Conservation (phyloP, 768 basidiomycete species). For the Punctularia strigosozonata region DNA sequence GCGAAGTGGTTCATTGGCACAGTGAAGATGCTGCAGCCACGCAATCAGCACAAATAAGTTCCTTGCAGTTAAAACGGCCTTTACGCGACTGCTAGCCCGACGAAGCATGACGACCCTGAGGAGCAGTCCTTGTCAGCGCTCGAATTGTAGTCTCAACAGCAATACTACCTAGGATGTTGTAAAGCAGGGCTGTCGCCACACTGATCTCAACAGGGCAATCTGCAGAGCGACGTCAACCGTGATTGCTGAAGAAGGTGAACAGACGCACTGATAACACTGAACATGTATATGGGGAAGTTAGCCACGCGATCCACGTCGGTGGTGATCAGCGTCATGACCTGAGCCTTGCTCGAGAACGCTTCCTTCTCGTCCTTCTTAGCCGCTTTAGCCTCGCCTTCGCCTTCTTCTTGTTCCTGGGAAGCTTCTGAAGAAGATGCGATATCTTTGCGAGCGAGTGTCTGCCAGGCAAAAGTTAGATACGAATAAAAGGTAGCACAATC, state of each 20-base stretch:
- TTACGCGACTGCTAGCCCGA: constrained; percentile 70
- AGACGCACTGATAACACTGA: constrained; percentile 54
- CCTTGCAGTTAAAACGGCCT: too few relatives aligned
- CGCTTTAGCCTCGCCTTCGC: constrained; percentile 47
- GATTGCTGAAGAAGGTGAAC: neutral
- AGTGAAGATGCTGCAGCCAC: too few relatives aligned
- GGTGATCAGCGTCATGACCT: constrained; percentile 95
- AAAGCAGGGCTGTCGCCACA: constrained; percentile 67
- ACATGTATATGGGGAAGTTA: constrained; percentile 74
- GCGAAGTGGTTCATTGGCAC: constrained; percentile 77
- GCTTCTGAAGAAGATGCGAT: constrained; percentile 42
- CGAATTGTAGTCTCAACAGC: constrained; percentile 6
- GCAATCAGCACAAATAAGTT: too few relatives aligned
- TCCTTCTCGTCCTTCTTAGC: constrained; percentile 39
- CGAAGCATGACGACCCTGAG: constrained; percentile 55
- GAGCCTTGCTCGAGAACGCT: constrained; percentile 45
- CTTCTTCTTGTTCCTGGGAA: constrained; percentile 14
- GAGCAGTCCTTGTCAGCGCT: neutral
- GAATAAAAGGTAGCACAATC: too few relatives aligned
- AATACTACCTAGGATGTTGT: constrained; percentile 52
- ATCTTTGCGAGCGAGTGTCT: constrained; percentile 81
- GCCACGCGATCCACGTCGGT: constrained; percentile 87
- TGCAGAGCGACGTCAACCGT: constrained; percentile 11
- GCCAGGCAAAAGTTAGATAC: too few relatives aligned
- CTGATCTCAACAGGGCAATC: constrained; percentile 72